These are phyloP conservation scores for Daldinia eschscholtzii DNA, from an alignment of 2,329 filamentous ascomycete species.

Conservation along the genomic window DNA sequence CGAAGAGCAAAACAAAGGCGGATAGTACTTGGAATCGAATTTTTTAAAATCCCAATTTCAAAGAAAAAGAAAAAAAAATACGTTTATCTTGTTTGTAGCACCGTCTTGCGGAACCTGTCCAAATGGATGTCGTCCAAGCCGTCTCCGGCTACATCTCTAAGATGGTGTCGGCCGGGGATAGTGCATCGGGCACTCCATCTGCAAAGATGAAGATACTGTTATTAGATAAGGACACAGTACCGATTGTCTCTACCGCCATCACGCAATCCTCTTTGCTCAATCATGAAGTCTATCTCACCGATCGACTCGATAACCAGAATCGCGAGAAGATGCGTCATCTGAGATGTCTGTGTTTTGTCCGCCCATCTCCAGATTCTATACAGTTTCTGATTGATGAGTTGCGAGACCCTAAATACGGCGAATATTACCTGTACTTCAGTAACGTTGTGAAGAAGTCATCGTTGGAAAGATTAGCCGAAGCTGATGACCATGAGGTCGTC, in stretches of 20 bases:
- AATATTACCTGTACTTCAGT: slow-evolving; percentile 97
- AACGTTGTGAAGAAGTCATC: slow-evolving; percentile 98
- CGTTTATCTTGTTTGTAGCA: too few species aligned
- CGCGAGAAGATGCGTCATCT: slow-evolving; percentile 99
- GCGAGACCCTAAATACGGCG: slow-evolving; percentile 94
- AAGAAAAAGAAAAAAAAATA: too few species aligned
- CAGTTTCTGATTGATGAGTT: slow-evolving; percentile 95
- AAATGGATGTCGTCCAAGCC: slow-evolving; percentile 94
- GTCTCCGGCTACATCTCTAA: slow-evolving; percentile 95
- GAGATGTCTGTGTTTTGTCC: slow-evolving; percentile 90
- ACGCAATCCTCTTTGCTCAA: slow-evolving; percentile 95
- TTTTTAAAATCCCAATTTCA: background rate
- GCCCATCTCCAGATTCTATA: slow-evolving; percentile 92
- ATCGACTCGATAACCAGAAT: slow-evolving; percentile 88
- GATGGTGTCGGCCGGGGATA: slow-evolving; percentile 90
- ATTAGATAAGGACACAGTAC: slow-evolving; percentile 91
- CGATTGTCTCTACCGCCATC: slow-evolving; percentile 93
- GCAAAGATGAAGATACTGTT: slow-evolving; percentile 99
- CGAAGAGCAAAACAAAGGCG: background rate
- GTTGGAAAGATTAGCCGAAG: slow-evolving; percentile 91
- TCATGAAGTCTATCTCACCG: slow-evolving; percentile 97
- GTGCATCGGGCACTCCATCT: slow-evolving; percentile 72
- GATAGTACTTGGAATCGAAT: background rate
- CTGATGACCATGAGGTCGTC: slow-evolving; percentile 97
- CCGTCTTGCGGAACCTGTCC: slow-evolving; percentile 49